Evolutionary conservation across 495 filamentous ascomycete genomes (phyloP).

Genomic region (Immersiella caudata): DNA sequence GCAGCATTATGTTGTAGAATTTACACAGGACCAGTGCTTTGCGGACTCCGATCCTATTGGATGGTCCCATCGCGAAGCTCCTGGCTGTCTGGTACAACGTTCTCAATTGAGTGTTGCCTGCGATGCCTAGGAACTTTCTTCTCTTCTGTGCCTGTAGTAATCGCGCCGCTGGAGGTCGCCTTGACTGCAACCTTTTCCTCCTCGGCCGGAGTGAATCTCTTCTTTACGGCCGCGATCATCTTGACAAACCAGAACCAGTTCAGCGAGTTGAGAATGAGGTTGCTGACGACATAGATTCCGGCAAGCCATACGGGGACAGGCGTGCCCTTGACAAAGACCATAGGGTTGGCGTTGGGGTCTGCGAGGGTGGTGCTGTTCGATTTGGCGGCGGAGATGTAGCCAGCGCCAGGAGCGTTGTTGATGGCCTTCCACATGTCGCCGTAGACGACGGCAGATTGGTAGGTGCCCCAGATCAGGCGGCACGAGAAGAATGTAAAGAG

Average conservation of each 20-base stretch:
- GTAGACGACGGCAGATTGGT: constrained; percentile 75
- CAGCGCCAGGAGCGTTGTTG: constrained; percentile 39
- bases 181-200: constrained; percentile 21
- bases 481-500: constrained; percentile 80
- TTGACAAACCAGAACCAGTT: constrained; percentile 97
- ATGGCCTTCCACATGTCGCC: constrained; percentile 75
- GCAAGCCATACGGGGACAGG: constrained; percentile 81
- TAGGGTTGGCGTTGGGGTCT: constrained; percentile 20
- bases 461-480: constrained; percentile 90
- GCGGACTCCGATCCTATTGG: constrained; percentile 22
- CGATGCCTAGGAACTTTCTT: constrained; percentile 15
- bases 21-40: not conserved
- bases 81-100: constrained; percentile 39
- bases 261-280: constrained; percentile 78
- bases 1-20: not conserved
- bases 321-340: constrained; percentile 46
- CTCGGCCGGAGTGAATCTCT: constrained; percentile 76
- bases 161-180: not conserved
- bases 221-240: constrained; percentile 91
- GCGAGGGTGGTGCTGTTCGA: constrained; percentile 33
- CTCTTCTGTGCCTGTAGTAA: constrained; percentile 1
- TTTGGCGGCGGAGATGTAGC: constrained; percentile 35
- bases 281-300: constrained; percentile 71
- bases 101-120: constrained; percentile 31
- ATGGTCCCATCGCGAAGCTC: constrained; percentile 40